Evolutionary conservation across 345 rosid genomes (phyloP).

Genomic region (Camelina sativa): DNA sequence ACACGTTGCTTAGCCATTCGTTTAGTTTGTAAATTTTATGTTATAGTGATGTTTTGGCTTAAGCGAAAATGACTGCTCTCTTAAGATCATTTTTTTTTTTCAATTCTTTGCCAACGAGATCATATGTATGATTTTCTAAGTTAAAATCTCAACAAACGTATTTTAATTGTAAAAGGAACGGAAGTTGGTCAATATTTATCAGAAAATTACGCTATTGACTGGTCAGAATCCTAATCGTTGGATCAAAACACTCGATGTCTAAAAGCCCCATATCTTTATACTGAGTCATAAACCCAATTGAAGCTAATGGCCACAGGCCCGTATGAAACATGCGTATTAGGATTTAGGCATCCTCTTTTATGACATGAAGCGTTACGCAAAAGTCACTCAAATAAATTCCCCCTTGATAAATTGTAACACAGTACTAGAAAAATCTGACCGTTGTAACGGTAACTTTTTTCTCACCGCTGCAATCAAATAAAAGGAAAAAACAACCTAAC

Average conservation of each 20-base stretch:
- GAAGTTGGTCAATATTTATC: conserved; percentile 15
- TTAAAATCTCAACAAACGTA: conserved; percentile 29
- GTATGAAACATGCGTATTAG: not conserved
- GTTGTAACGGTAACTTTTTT: no score
- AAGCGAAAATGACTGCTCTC: conserved; percentile 37
- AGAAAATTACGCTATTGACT: conserved; percentile 30
- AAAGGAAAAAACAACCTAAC: no score
- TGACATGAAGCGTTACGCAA: no score
- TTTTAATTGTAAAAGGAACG: conserved; percentile 11
- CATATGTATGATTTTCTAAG: not conserved
- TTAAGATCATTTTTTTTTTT: not conserved
- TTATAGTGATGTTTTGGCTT: conserved; percentile 26
- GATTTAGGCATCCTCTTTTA: no score
- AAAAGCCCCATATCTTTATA: conserved; percentile 11
- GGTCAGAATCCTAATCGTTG: conserved; percentile 20
- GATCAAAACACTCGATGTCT: not conserved
- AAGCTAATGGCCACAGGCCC: not conserved
- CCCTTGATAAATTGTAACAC: no score
- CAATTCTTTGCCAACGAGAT: conserved; percentile 5
- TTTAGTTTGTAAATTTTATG: conserved; percentile 1
- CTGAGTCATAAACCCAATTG: not conserved
- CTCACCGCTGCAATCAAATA: no score
- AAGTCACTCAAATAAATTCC: no score
- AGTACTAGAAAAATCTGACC: no score
- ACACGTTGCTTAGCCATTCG: conserved; percentile 40